phyloP scores from a whole-genome alignment of 2,329 filamentous ascomycete genomes.

The Colletotrichum aenigma region DNA sequence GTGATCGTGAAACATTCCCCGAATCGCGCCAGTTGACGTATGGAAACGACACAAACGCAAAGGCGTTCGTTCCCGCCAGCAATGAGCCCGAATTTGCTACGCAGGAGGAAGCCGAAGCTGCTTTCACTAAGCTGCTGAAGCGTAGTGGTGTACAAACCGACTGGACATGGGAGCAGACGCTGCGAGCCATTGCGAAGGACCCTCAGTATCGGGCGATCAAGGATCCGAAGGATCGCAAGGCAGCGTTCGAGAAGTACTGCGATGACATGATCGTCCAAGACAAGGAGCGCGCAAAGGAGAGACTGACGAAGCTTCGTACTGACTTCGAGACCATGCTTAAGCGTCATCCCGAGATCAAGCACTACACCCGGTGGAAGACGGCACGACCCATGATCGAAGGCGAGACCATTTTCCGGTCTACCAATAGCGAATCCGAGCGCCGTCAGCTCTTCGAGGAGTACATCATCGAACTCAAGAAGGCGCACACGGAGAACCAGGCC shows the following conservation, averaged over 20 bases:
- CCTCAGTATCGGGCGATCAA: conserved; percentile 92
- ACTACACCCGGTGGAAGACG: conserved; percentile 97
- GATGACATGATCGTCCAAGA: conserved; percentile 89
- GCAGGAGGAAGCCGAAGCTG: conserved; percentile 87
- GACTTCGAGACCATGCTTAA: conserved; percentile 97
- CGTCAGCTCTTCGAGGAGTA: conserved; percentile 95
- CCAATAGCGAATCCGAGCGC: conserved; percentile 85
- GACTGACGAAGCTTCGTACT: conserved; percentile 85
- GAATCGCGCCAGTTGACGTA: conserved; percentile 65
- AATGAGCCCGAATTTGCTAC: conserved; percentile 80
- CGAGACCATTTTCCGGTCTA: conserved; percentile 93
- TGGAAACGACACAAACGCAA: conserved; percentile 59
- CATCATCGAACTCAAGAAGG: conserved; percentile 80
- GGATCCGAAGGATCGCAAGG: conserved; percentile 87
- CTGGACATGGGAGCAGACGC: conserved; percentile 90
- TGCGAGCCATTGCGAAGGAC: conserved; percentile 86
- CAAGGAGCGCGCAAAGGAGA: conserved; percentile 92
- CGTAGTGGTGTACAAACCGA: conserved; percentile 86
- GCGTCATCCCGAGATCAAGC: conserved; percentile 94
- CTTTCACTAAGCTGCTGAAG: conserved; percentile 89
- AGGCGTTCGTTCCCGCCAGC: conserved; percentile 64
- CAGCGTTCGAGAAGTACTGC: conserved; percentile 94
- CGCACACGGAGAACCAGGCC: conserved; percentile 77
- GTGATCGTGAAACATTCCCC: conserved; percentile 42
- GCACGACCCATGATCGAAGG: conserved; percentile 92